Percentiles rank a stretch among this genome's conserved stretches.
These are phyloP conservation scores for Mycosphaerelloides madeirae DNA, from an alignment of 2,329 filamentous ascomycete species.

Conservation along the genomic window DNA sequence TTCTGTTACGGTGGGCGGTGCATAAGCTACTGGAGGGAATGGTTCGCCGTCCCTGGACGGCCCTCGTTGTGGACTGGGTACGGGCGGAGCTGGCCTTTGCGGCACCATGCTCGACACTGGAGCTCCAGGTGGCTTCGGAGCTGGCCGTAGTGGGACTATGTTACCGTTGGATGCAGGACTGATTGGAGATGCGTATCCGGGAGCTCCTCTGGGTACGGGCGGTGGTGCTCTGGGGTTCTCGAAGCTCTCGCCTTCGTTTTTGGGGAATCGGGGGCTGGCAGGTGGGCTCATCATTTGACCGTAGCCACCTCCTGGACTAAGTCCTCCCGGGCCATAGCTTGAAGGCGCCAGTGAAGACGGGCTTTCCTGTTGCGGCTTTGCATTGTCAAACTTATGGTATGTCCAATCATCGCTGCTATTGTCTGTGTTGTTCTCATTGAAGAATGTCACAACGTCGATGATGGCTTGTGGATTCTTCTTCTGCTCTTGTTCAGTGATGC, in stretches of 20 bases:
- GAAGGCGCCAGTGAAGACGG: constrained; percentile 33
- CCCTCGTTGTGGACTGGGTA: constrained; percentile 38
- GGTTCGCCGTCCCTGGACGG: constrained; percentile 32
- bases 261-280: constrained; percentile 78
- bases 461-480: constrained; percentile 94
- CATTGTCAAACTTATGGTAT: constrained; percentile 94
- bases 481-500: constrained; percentile 92
- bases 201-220: constrained; percentile 62
- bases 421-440: constrained; percentile 78
- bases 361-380: constrained; percentile 52
- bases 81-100: constrained; percentile 32
- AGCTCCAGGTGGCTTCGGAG: constrained; percentile 70
- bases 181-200: constrained; percentile 40
- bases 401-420: constrained; percentile 76
- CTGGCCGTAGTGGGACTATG: constrained; percentile 71
- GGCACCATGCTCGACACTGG: constrained; percentile 45
- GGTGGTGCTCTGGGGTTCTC: constrained; percentile 93
- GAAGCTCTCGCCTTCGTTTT: constrained; percentile 88
- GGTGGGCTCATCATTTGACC: constrained; percentile 68
- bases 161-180: constrained; percentile 46
- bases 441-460: constrained; percentile 92
- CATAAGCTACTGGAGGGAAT: constrained; percentile 39
- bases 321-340: constrained; percentile 20
- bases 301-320: constrained; percentile 48
- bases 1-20: constrained; percentile 38